Base-by-base conservation (phyloP, 2,329 filamentous ascomycete genomes). In the Pestalotiopsis sp. region DNA sequence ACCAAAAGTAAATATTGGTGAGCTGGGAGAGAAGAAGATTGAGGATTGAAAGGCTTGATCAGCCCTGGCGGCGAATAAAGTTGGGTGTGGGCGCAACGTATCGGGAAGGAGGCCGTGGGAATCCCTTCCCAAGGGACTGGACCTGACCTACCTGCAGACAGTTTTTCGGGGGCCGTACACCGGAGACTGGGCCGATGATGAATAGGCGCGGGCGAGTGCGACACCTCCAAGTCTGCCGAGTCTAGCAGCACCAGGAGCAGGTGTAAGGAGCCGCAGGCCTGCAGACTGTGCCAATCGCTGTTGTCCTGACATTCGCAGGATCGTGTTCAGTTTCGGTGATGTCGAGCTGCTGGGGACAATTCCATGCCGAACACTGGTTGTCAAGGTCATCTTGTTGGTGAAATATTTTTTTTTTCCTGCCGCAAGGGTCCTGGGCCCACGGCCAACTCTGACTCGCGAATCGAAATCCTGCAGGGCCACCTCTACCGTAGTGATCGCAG, bases 341-440 rank as follows among this genome's bases (percentile, higher is more conserved):
- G 66, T 63, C 45, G 49, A 52, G 55, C 25, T 36, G 31, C 31
- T 64, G 38, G 52, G 64, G 27, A 66, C 38, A 4, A 64, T 57
- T 57, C 59, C 66, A 39, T 59, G 59, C 31, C 66, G 60, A 45
- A 58, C 66, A 59, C 60, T 67, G 45, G 66, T 59, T 58, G 66
- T 58, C 17, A 67, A 60, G 41, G 66, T 64, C 66, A 67, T 67
- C 61, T 41, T 67, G 31, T 23, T n/a, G 55, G 55, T 52, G 17
- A 52, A 52, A 23, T 52, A n/a, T 52, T 52, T 52, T 52, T 52
- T n/a, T 52, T n/a, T 20, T 39, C 36, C 65, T 55, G 69, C 69
- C 68, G 69, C 36, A 39, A 64, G 71, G 72, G 71, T 72, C 71
- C 61, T 52, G 45, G 45, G 14, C n/a, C 45, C 17, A n/a, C 17